Evolutionary conservation across 176 grass and related monocot genomes (phyloP).

Genomic region (Rhynchospora pubera): DNA sequence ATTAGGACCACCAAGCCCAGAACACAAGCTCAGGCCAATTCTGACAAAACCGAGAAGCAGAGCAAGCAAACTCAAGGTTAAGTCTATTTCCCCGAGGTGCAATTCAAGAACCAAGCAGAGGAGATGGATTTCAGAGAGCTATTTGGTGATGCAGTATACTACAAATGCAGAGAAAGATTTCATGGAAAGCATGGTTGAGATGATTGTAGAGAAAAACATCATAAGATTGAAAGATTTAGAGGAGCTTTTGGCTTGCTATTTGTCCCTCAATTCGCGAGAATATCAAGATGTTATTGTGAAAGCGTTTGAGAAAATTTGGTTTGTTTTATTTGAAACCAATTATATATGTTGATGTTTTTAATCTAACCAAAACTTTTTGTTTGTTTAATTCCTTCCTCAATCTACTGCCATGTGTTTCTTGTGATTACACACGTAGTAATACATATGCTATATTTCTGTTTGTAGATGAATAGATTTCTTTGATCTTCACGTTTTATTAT

Average conservation of each 20-base stretch:
- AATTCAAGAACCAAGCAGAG: constrained; percentile 15
- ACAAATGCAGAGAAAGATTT: constrained; percentile 68
- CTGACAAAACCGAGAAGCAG: constrained; percentile 36
- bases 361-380: neutral
- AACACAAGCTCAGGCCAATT: constrained; percentile 68
- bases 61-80: constrained; percentile 22
- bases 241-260: constrained; percentile 83
- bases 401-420: constrained; percentile 1
- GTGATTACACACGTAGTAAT: neutral
- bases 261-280: constrained; percentile 76
- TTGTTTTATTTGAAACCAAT: constrained; percentile 16
- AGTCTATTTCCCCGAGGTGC: constrained; percentile 36
- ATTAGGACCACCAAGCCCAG: constrained; percentile 21
- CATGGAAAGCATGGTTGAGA: constrained; percentile 81
- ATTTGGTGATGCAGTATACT: constrained; percentile 67
- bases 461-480: neutral
- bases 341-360: constrained; percentile 4
- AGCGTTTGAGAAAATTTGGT: constrained; percentile 42
- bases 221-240: constrained; percentile 47
- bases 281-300: constrained; percentile 48
- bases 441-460: neutral
- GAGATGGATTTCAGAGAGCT: constrained; percentile 59
- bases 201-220: constrained; percentile 61
- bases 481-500: neutral
- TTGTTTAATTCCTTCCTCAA: neutral